phyloP scores from a whole-genome alignment of 441 rosid species.

The Jatropha podagrica region DNA sequence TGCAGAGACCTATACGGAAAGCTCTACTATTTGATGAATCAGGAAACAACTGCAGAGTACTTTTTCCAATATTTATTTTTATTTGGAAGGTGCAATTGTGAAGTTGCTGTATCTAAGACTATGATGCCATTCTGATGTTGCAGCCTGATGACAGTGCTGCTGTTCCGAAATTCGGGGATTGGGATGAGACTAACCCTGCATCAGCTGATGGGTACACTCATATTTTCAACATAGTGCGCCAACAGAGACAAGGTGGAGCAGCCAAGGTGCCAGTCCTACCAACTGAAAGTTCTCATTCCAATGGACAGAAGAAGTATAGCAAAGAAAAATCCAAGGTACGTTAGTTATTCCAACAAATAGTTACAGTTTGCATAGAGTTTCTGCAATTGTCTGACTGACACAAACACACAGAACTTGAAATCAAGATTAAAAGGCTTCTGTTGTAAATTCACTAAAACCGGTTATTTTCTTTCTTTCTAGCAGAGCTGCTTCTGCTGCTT shows the following conservation, averaged over 20 bases:
- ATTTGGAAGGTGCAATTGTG: neutral
- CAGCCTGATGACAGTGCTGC: slow-evolving; percentile 69
- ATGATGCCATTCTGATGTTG: slow-evolving; percentile 13
- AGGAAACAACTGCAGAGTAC: neutral
- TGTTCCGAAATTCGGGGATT: slow-evolving; percentile 85
- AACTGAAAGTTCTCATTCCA: slow-evolving; percentile 36
- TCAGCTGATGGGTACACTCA: slow-evolving; percentile 83
- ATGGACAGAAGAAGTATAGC: slow-evolving; percentile 20
- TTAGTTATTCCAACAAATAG: neutral
- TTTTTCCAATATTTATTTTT: neutral
- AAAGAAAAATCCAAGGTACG: slow-evolving; percentile 35
- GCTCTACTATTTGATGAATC: neutral
- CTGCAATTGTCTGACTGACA: neutral
- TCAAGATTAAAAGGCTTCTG: neutral
- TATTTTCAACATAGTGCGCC: slow-evolving; percentile 74
- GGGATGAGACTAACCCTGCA: slow-evolving; percentile 89
- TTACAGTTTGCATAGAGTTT: no score
- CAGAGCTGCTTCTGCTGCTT: slow-evolving; percentile 58
- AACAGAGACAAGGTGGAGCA: slow-evolving; percentile 52
- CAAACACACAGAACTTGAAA: no score
- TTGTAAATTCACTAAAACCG: neutral
- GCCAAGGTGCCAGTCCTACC: slow-evolving; percentile 36
- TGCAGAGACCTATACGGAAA: neutral
- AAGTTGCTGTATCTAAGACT: neutral
- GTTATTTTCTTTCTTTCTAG: neutral